Evolutionary conservation across 2,329 filamentous ascomycete species (phyloP), one percentile per base, ranked within the genome.

Genomic region (Cyanodermella asteris): DNA sequence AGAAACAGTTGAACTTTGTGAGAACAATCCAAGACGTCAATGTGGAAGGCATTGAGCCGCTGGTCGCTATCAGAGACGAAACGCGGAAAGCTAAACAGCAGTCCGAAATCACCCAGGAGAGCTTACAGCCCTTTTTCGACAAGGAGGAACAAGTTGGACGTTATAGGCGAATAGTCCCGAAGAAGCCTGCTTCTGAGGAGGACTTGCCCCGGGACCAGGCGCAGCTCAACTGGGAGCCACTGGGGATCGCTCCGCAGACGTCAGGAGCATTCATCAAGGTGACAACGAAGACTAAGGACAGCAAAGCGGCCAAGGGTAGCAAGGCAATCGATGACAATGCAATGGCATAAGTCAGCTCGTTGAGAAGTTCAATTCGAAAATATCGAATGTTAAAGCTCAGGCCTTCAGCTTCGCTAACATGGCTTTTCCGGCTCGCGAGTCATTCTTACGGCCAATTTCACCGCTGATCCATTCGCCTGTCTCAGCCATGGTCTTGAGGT

Each of bases 1-100:
- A 61, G 13, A 82, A 72, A 1, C 87, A 97, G 43, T 63, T 97
- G 0, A 72, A 75, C 40, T 97, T 97, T 42, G 81, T 94, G n/a
- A 70, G 66, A 32, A 67, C 80, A 33, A 70, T 94, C 12, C 82
- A 91, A 41, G 55, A 60, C 22, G 72, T 91, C 24, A 64, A 91
- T 44, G 82, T 78, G 1, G 50, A 57, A 0, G 68, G 62, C 4
- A 56, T 93, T 1, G 59, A 68, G 28, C 82, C 87, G 0, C 50
- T 97, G 21, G 60, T 65, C 25, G 72, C 72, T 22, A 72, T 94
- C 29, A 67, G 78, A 26, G 84, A 28, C 11, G 27, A 57, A 31
- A 56, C 42, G n/a, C 34, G 38, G 5, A 44, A 49, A 24, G 48
- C 46, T 6, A 28, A 42, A 10, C 38, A 43, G 31, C 48, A 55